A percentile compares a stretch with the other conserved stretches of the same genome.
phyloP scores from a whole-genome alignment of 192 early-diverging fungal species.

The Glomus cerebriforme region DNA sequence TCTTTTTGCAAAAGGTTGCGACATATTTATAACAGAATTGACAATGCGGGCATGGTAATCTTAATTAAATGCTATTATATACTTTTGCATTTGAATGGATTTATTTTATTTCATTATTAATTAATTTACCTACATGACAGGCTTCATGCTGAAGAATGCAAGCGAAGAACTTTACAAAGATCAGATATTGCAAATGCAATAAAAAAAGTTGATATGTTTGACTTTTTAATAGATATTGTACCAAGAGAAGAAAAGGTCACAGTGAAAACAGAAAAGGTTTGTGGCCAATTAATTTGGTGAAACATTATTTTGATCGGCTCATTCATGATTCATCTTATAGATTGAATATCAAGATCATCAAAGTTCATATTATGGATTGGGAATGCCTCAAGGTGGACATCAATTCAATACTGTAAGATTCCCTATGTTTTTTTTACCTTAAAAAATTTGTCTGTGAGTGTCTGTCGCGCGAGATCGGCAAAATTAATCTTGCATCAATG shows the following conservation, averaged over 20 bases:
- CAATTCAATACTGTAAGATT: conserved; percentile 24
- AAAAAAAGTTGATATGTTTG: conserved; percentile 90
- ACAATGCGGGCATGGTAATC: conserved; percentile 75
- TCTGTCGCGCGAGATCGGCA: background rate
- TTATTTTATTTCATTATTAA: background rate
- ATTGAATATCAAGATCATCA: conserved; percentile 19
- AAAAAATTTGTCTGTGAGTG: conserved; percentile 12
- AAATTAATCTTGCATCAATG: conserved; percentile 5
- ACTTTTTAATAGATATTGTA: conserved; percentile 97
- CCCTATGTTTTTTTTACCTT: background rate
- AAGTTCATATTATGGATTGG: conserved; percentile 19
- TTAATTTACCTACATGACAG: conserved; percentile 36
- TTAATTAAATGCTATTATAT: background rate
- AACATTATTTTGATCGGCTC: background rate
- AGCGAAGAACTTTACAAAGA: conserved; percentile 91
- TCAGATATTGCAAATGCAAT: conserved; percentile 89
- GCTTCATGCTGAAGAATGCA: conserved; percentile 96
- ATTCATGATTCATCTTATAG: background rate
- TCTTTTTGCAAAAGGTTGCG: conserved; percentile 94
- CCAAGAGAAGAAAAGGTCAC: conserved; percentile 74
- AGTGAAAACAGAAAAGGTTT: conserved; percentile 19
- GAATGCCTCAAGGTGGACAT: conserved; percentile 12
- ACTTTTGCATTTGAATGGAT: background rate
- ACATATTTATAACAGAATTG: conserved; percentile 95
- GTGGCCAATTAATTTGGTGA: background rate